A percentile compares a stretch with the other conserved stretches of the same genome.
phyloP scores from a whole-genome alignment of 441 rosid genomes.

The Pelargonium fulgidum region DNA sequence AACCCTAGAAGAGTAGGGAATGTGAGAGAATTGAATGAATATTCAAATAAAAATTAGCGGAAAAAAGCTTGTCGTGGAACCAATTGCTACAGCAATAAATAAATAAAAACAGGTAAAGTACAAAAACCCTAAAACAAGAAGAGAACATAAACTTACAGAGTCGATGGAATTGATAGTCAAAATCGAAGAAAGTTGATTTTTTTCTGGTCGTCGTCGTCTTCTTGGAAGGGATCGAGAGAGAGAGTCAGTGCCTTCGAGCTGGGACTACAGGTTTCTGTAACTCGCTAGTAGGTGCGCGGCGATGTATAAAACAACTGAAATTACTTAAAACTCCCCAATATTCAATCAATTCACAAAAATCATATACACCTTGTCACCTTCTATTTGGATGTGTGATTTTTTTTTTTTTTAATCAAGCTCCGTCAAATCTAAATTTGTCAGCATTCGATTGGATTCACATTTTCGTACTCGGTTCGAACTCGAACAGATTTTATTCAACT shows the following conservation, averaged over 20 bases:
- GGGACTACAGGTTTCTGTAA: neutral
- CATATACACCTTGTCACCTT: too few species aligned
- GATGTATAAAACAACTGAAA: neutral
- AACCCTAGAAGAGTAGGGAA: neutral
- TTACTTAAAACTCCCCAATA: neutral
- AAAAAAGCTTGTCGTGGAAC: neutral
- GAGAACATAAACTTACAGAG: neutral
- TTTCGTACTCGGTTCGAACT: too few species aligned
- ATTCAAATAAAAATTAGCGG: neutral
- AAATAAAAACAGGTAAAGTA: too few species aligned
- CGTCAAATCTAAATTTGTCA: too few species aligned
- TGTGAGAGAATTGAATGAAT: neutral
- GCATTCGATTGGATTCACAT: too few species aligned
- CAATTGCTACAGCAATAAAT: neutral
- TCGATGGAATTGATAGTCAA: neutral
- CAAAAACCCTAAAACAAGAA: neutral
- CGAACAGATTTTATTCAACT: too few species aligned
- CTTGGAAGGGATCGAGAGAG: neutral
- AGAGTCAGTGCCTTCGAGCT: neutral
- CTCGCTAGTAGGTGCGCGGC: neutral
- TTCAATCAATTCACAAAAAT: too few species aligned
- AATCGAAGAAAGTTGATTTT: neutral
- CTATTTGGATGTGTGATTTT: too few species aligned
- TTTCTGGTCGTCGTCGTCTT: neutral
- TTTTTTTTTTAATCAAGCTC: too few species aligned